Evolutionary conservation across 2,329 filamentous ascomycete genomes (phyloP), one percentile per base, ranked within the genome.

Genomic region (Sordariomycetes sp.): DNA sequence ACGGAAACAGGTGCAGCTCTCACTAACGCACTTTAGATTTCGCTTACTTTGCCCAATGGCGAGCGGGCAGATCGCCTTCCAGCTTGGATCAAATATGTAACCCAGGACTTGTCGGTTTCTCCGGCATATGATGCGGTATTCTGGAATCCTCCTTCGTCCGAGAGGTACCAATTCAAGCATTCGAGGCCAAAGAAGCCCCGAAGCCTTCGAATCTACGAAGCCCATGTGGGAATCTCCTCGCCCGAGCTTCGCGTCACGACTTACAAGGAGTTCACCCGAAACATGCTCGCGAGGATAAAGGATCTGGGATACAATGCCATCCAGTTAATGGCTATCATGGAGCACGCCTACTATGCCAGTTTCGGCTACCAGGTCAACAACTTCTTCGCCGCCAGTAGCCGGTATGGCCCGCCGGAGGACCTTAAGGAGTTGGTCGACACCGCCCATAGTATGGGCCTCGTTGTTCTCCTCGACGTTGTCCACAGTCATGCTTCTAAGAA

Each of bases 401-500:
- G 94, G 61, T 99, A 96, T 67, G 94, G 94, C 50, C 81, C 85
- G 1, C 94, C 94, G 0, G 94, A 99, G 66, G 94, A 97, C 42
- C 77, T 99, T 63, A 99, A 96, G 71, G 92, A 97, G 76, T 80
- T 99, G 54, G 89, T 99, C 62, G 94, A 99, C 67, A 95, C 89
- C 1, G 94, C 94, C 3, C 94, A 99, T 66, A 81, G 89, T 60
- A 74, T 99, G 77, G 94, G 94, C 0, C 83, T 99, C 62, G 87
- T 89, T 0, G 90, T 99, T 12, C 79, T 99, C 28, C 81, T 99
- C 22, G 94, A 99, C 67, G 89, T 99, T 10, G 94, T 99, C 4
- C 94, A 99, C 74, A 96, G 91, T 64, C 94, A 99, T 70, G 94
- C 94, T 17, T 96, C 90, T 48, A 99, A 97, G 78, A 99, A 99